Evolutionary conservation across 257 asterid species (phyloP), one percentile per base, ranked within the genome.

Genomic region (Forsythia viridissima): DNA sequence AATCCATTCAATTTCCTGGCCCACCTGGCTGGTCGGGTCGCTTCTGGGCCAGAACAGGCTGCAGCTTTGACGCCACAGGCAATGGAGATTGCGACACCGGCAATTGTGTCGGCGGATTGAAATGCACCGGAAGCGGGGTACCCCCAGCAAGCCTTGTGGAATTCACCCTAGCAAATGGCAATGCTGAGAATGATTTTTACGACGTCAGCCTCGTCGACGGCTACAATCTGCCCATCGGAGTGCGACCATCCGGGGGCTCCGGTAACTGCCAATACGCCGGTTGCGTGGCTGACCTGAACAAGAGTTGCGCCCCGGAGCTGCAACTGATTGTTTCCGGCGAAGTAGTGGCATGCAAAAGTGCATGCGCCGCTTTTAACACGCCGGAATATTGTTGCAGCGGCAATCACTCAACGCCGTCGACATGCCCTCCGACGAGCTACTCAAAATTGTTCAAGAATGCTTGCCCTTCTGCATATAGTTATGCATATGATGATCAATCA

Each of bases 1-100:
- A 89, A 73, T 73, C 91, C 59, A 34, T 86, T 69, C 88, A 89
- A 39, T 73, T 94, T 5, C 86, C 92, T 0, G 99, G 92, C 2
- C 93, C 97, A 4, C 85, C 90, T 0, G 96, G 95, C 9, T 92
- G 97, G 92, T 94, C 97, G 12, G 98, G 97, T 76, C 97, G 98
- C 38, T 87, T 93, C 84, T 94, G 99, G 99, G 98, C 89, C 0
- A 85, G 98, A 30, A 93, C 98, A 0, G 96, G 91, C 5, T 93
- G 97, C 85, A 84, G 55, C 30, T 93, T 93, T 13, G 86, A 85
- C 73, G 84, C 18, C 8, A 61, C 89, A 24, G 98, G 98, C 0
- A 74, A 77, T 2, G 98, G 97, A 5, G 84, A 51, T 8, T 93
- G 99, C 83, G 30, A 74, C n/a, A 91, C 98, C 65, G 97, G 98